Base-by-base conservation (phyloP, 1,284 basidiomycete species). In the Ustilago bromivora region DNA sequence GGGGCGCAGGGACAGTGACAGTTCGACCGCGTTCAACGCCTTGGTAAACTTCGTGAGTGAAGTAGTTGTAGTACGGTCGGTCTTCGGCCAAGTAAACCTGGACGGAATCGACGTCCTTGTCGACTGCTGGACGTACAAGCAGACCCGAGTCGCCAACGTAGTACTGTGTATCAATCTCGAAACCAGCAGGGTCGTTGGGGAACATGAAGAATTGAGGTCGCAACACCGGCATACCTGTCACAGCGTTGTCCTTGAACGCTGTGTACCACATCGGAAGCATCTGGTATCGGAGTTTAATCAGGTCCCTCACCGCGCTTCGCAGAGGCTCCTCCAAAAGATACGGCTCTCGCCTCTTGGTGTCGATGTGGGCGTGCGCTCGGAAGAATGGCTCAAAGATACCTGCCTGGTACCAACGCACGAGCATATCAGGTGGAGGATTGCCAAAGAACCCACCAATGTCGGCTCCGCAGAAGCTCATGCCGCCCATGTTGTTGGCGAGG, bases 381-480 rank as follows among this genome's bases (percentile, higher is more conserved):
- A 99, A 96, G 90, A 99, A 99, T 4, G 96, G 96, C 76, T 92
- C 92, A 87, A 98, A 97, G 12, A 92, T 91, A 34, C 96, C 97
- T 41, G 96, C 92, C 88, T 94, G 94, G 85, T 99, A 98, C 96
- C 96, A 99, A 43, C 97, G 90, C 9, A 96, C 92, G 35, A 99
- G 91, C 91, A 98, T 94, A 85, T 99, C 96, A 1, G 92, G 89
- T 46, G 92, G 90, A 0, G 97, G 96, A 87, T 99, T 97, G 56
- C 96, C 96, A 85, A 99, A 99, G 91, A 98, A 99, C 17, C 96
- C 96, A 46, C 96, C 96, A 56, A 98, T 94, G 83, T 99, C 96
- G 66, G 96, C 92, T 75, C 97, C 97, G 58, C 91, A 90, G 86
- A 97, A 99, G 53, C 92, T 90, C 91, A 98, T 94, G 32, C 97